phyloP scores from a whole-genome alignment of 2,329 filamentous ascomycete species.

The Fusarium sororula region DNA sequence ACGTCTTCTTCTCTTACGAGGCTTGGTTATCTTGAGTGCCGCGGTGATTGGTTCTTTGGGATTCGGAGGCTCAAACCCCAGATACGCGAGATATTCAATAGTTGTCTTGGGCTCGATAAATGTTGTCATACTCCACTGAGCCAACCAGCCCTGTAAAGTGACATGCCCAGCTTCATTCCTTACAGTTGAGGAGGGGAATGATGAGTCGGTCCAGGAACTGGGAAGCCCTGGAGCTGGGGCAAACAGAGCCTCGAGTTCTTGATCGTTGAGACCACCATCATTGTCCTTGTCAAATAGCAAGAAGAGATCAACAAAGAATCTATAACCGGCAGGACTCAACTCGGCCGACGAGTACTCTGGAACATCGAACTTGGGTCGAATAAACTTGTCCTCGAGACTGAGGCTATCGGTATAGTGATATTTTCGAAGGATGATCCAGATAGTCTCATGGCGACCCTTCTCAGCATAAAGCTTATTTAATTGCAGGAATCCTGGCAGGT shows the following conservation, averaged over 20 bases:
- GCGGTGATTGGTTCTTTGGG: constrained; percentile 80
- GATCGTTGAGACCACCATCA: constrained; percentile 89
- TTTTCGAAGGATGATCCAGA: constrained; percentile 95
- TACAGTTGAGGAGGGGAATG: constrained; percentile 92
- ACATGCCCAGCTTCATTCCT: constrained; percentile 95
- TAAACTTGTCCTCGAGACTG: constrained; percentile 87
- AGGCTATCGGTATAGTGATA: constrained; percentile 97
- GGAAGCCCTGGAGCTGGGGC: constrained; percentile 92
- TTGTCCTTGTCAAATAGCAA: constrained; percentile 97
- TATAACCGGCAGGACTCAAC: constrained; percentile 91
- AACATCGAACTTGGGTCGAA: constrained; percentile 94
- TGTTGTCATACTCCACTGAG: constrained; percentile 99
- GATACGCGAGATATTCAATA: constrained; percentile 92
- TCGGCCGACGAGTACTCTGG: constrained; percentile 92
- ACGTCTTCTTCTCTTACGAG: constrained; percentile 83
- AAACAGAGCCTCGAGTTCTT: constrained; percentile 87
- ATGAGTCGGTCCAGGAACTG: constrained; percentile 84
- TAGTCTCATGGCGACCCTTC: constrained; percentile 96
- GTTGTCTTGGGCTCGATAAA: constrained; percentile 96
- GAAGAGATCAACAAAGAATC: constrained; percentile 97
- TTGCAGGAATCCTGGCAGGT: constrained; percentile 83
- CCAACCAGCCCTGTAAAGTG: constrained; percentile 96
- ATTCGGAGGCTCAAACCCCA: constrained; percentile 88
- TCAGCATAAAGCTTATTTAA: constrained; percentile 97
- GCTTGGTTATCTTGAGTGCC: constrained; percentile 91